Evolutionary conservation across 2,329 filamentous ascomycete species (phyloP).

Genomic region (Aspergillus ochraceus): DNA sequence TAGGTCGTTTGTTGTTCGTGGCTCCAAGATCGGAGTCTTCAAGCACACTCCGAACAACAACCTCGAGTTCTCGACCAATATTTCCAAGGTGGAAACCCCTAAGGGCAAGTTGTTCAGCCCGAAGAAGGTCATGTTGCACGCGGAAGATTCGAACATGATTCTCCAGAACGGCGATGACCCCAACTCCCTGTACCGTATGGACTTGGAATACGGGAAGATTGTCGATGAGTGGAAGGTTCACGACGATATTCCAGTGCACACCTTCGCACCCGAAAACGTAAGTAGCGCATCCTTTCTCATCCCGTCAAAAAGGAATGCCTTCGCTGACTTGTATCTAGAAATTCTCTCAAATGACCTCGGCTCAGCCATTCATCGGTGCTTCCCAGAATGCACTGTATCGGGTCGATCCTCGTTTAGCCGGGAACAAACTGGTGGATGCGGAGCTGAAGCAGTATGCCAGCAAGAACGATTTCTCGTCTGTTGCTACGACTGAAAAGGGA

Average conservation of each 20-base stretch:
- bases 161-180: constrained; percentile 80
- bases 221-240: constrained; percentile 99
- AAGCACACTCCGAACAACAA: constrained; percentile 92
- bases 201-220: constrained; percentile 95
- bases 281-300: constrained; percentile 24
- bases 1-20: constrained; percentile 92
- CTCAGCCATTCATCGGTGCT: constrained; percentile 92
- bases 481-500: constrained; percentile 93
- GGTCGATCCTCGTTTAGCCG: constrained; percentile 84
- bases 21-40: constrained; percentile 98
- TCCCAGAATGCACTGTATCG: constrained; percentile 92
- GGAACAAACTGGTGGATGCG: constrained; percentile 87
- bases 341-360: constrained; percentile 94
- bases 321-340: constrained; percentile 57
- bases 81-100: constrained; percentile 90
- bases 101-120: constrained; percentile 85
- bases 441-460: constrained; percentile 94
- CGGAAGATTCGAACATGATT: constrained; percentile 85
- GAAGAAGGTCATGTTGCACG: constrained; percentile 95
- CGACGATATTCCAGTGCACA: constrained; percentile 89
- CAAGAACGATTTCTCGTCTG: constrained; percentile 95
- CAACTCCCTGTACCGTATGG: constrained; percentile 94
- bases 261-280: constrained; percentile 85
- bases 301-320: background rate
- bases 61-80: constrained; percentile 93